Conservation (phyloP, 306 rosid species). For the Gastrolobium bilobum region DNA sequence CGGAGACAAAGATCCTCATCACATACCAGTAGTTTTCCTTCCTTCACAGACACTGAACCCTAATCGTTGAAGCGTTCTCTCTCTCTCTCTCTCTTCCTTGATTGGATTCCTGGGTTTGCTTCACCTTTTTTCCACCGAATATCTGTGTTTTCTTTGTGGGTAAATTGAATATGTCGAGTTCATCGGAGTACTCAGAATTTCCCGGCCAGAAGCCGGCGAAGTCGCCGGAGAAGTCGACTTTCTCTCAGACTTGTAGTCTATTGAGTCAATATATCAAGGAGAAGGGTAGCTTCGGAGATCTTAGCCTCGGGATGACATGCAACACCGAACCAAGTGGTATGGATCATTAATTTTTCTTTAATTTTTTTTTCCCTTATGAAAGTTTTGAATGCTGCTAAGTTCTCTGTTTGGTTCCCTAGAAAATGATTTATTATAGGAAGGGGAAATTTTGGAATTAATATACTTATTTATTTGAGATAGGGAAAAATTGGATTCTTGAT, state of each 20-base stretch:
- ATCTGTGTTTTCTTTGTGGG: not conserved
- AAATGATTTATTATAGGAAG: not conserved
- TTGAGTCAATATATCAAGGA: conserved; percentile 71
- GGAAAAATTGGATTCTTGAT: not conserved
- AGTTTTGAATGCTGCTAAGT: not conserved
- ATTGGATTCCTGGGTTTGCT: conserved; percentile 7
- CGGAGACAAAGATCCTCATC: conserved; percentile 31
- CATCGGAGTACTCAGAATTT: conserved; percentile 65
- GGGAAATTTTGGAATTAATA: not conserved
- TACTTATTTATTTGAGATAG: not conserved
- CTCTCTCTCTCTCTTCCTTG: not conserved
- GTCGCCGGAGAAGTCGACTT: conserved; percentile 65
- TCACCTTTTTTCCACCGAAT: not conserved
- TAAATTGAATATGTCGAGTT: conserved; percentile 63
- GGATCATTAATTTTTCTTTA: conserved; percentile 18
- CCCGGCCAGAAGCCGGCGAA: conserved; percentile 60
- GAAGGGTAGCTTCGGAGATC: conserved; percentile 72
- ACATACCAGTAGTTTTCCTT: conserved; percentile 12
- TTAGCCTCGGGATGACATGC: conserved; percentile 73
- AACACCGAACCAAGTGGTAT: conserved; percentile 58
- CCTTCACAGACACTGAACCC: conserved; percentile 7
- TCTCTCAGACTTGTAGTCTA: conserved; percentile 71
- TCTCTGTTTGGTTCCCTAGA: conserved; percentile 11
- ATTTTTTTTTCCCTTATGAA: not conserved
- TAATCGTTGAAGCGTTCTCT: conserved; percentile 40